Conservation (phyloP, 768 basidiomycete genomes). For the Cystoderma amianthinum region DNA sequence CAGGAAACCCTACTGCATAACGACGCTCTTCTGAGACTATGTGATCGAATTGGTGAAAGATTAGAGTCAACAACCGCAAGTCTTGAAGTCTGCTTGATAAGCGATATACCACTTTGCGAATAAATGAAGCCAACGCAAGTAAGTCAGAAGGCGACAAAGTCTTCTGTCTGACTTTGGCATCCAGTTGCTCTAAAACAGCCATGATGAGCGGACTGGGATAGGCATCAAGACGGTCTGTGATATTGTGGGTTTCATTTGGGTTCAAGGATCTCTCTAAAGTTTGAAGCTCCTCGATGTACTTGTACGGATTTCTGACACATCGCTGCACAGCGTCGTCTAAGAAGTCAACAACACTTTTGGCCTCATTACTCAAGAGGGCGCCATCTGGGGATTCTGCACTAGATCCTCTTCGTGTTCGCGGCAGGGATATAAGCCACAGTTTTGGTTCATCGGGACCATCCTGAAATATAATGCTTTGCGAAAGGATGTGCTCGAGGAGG, state of each 20-base stretch:
- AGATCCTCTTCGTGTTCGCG: slow-evolving; percentile 28
- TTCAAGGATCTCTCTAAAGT: slow-evolving; percentile 17
- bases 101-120: slow-evolving; percentile 55
- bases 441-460: slow-evolving; percentile 64
- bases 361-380: slow-evolving; percentile 46
- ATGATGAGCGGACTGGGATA: slow-evolving; percentile 72
- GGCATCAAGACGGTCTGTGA: slow-evolving; percentile 16
- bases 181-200: slow-evolving; percentile 73
- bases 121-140: slow-evolving; percentile 55
- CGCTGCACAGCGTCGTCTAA: slow-evolving; percentile 84
- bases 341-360: slow-evolving; percentile 52
- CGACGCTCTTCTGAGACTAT: slow-evolving; percentile 19
- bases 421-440: slow-evolving; percentile 69
- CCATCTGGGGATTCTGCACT: slow-evolving; percentile 44
- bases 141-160: slow-evolving; percentile 52
- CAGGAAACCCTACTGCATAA: slow-evolving; percentile 21
- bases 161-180: slow-evolving; percentile 54
- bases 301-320: slow-evolving; percentile 77
- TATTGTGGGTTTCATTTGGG: slow-evolving; percentile 1
- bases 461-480: slow-evolving; percentile 73
- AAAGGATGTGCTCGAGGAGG: slow-evolving; percentile 62
- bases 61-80: slow-evolving; percentile 26
- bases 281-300: slow-evolving; percentile 72
- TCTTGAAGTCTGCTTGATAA: slow-evolving; percentile 50
- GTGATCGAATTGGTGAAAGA: slow-evolving; percentile 27